A percentile compares a stretch with the other conserved stretches of the same genome.
These are phyloP conservation scores for Scedosporium aurantiacum DNA, from an alignment of 2,329 filamentous ascomycete species.

Conservation along the genomic window DNA sequence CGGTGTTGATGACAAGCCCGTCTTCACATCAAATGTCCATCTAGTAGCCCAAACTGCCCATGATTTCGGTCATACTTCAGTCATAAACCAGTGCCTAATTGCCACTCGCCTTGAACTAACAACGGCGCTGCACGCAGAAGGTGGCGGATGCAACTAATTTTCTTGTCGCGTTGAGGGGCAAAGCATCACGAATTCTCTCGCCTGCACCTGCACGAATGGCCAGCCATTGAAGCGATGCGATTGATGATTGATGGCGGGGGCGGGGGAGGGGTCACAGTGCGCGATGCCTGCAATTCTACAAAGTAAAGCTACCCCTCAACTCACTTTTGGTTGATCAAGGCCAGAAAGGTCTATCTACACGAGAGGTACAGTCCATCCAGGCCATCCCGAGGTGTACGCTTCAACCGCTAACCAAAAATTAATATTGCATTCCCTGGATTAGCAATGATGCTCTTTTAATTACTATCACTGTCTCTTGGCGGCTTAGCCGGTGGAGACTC, in stretches of 20 bases:
- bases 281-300: neutral
- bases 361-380: neutral
- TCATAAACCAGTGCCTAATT: no score
- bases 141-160: neutral
- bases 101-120: no score
- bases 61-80: no score
- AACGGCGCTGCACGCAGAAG: no score
- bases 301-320: neutral
- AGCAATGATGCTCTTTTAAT: neutral
- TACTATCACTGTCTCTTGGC: neutral
- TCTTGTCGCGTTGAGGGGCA: neutral
- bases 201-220: neutral
- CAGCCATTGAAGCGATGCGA: neutral
- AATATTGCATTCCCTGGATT: neutral
- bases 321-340: neutral
- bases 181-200: neutral
- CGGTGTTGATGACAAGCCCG: neutral
- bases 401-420: neutral
- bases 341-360: neutral
- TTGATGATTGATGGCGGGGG: neutral
- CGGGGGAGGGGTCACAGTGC: neutral
- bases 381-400: neutral
- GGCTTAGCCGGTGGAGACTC: neutral
- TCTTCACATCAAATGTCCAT: no score
- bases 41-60: no score